Evolutionary conservation across 2,329 filamentous ascomycete genomes (phyloP).

Genomic region (Huntiella moniliformis): DNA sequence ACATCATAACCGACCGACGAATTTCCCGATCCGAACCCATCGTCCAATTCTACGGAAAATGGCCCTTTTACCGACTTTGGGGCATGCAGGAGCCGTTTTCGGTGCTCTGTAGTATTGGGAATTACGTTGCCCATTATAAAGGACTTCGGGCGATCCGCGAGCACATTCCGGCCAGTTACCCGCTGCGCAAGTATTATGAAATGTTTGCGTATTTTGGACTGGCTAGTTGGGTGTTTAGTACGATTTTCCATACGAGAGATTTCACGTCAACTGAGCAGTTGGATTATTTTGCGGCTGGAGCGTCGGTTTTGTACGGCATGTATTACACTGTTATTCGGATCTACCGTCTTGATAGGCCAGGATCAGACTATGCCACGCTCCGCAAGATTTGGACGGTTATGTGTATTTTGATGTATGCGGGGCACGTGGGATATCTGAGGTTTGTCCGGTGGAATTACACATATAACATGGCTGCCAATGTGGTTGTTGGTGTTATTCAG

Average conservation of each 20-base stretch:
- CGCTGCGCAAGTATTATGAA: conserved; percentile 64
- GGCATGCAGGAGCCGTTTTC: conserved; percentile 92
- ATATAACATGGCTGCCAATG: conserved; percentile 96
- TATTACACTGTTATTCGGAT: conserved; percentile 72
- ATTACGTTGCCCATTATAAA: conserved; percentile 67
- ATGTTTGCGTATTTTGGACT: conserved; percentile 64
- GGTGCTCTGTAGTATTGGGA: conserved; percentile 82
- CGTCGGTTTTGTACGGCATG: conserved; percentile 73
- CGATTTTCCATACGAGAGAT: conserved; percentile 84
- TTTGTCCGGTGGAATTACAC: conserved; percentile 84
- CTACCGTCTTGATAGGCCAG: conserved; percentile 54
- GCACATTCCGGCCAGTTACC: conserved; percentile 52
- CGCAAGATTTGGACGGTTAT: conserved; percentile 57
- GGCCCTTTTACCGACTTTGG: conserved; percentile 80
- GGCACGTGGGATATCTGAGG: conserved; percentile 69
- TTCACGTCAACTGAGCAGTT: conserved; percentile 74
- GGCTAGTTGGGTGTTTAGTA: conserved; percentile 69
- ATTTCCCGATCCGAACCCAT: conserved; percentile 46
- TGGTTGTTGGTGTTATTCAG: conserved; percentile 59
- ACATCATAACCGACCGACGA: conserved; percentile 63
- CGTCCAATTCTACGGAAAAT: conserved; percentile 95
- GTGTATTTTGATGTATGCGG: conserved; percentile 50
- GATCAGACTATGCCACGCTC: conserved; percentile 26
- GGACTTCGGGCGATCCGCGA: conserved; percentile 55
- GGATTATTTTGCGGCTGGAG: conserved; percentile 90